phyloP scores from a whole-genome alignment of 805 yeast species.

The Schwanniomyces pseudopolymorphus region DNA sequence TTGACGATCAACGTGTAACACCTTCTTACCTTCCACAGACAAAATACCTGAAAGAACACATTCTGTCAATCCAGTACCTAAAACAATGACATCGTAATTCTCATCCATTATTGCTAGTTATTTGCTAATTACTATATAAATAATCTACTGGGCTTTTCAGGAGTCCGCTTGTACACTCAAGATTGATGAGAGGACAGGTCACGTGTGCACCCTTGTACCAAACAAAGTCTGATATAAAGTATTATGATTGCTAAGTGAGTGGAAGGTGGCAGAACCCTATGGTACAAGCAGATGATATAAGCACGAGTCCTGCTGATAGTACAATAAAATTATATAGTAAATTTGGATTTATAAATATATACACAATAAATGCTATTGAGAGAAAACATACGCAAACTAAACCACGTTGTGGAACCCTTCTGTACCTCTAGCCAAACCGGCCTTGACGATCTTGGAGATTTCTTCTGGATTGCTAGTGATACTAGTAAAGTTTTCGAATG shows the following conservation, averaged over 20 bases:
- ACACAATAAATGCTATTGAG: neutral
- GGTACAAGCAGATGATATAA: too few relatives aligned
- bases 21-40: conserved; percentile 98
- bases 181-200: too few relatives aligned
- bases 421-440: conserved; percentile 63
- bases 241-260: too few relatives aligned
- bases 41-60: conserved; percentile 91
- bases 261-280: too few relatives aligned
- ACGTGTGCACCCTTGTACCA: too few relatives aligned
- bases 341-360: neutral
- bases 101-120: conserved; percentile 67
- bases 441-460: conserved; percentile 70
- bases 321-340: too few relatives aligned
- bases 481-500: conserved; percentile 77
- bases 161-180: neutral
- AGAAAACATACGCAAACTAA: conserved; percentile 7
- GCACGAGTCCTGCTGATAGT: too few relatives aligned
- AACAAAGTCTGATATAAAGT: too few relatives aligned
- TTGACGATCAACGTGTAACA: conserved; percentile 92
- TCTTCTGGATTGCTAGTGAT: conserved; percentile 86
- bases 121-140: neutral
- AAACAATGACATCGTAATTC: conserved; percentile 92
- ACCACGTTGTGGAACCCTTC: conserved; percentile 60
- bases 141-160: neutral
- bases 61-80: conserved; percentile 95